Evolutionary conservation across 2,329 filamentous ascomycete species (phyloP).

Genomic region (Leptodontidium sp.): DNA sequence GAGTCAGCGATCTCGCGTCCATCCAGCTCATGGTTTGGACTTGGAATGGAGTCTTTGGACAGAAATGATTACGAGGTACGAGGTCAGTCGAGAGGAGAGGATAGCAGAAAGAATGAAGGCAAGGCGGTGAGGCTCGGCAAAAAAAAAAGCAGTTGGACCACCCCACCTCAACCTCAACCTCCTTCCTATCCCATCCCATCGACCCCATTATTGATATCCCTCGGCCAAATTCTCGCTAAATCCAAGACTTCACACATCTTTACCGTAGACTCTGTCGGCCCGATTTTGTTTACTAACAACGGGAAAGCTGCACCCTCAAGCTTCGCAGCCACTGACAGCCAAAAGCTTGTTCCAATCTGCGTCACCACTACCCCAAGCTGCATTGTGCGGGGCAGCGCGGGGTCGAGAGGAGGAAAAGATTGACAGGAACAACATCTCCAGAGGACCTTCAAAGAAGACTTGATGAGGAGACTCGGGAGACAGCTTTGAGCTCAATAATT

Average conservation of each 20-base stretch:
- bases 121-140: too few relatives aligned
- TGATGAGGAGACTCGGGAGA: neutral
- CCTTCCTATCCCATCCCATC: neutral
- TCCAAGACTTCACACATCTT: neutral
- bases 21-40: too few relatives aligned
- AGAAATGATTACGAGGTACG: too few relatives aligned
- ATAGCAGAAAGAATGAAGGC: too few relatives aligned
- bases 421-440: conserved; percentile 9
- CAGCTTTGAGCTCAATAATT: neutral
- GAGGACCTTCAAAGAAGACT: neutral
- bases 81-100: neutral
- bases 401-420: conserved; percentile 10
- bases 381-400: conserved; percentile 6
- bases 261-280: neutral
- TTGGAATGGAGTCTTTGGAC: too few relatives aligned
- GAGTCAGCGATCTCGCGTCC: too few relatives aligned
- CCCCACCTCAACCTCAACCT: neutral
- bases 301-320: neutral
- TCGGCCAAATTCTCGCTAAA: conserved; percentile 2
- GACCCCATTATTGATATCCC: too few relatives aligned
- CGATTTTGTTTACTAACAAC: conserved; percentile 2
- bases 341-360: conserved; percentile 7
- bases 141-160: too few relatives aligned
- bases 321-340: conserved; percentile 7
- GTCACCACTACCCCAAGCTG: conserved; percentile 8